A percentile compares a stretch with the other conserved stretches of the same genome.
These are phyloP conservation scores for Haplosporangium sp. DNA, from an alignment of 371 early-diverging fungal species.

Conservation along the genomic window DNA sequence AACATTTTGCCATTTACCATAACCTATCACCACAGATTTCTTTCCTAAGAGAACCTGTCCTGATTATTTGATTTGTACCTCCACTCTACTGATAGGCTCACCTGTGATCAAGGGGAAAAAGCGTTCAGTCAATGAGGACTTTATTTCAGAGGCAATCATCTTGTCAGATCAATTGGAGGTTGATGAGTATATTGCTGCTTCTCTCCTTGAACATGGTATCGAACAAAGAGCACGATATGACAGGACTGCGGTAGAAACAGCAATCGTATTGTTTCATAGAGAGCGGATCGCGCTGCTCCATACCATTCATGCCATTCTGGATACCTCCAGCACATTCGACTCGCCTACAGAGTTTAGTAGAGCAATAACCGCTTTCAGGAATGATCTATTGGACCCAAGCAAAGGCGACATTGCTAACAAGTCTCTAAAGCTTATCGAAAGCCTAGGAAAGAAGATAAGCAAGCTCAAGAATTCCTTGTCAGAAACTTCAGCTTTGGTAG, in stretches of 20 bases:
- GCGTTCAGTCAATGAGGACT: constrained; percentile 73
- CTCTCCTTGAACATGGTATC: constrained; percentile 75
- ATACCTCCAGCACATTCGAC: constrained; percentile 61
- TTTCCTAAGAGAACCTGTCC: neutral
- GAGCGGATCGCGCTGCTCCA: constrained; percentile 77
- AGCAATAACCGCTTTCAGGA: constrained; percentile 56
- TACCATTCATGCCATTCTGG: constrained; percentile 72
- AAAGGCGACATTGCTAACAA: constrained; percentile 55
- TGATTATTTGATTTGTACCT: neutral
- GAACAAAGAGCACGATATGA: constrained; percentile 63
- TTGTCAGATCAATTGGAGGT: constrained; percentile 85
- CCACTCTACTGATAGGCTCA: constrained; percentile 19
- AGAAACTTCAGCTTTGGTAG: constrained; percentile 47
- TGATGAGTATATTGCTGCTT: constrained; percentile 82
- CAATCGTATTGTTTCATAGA: constrained; percentile 75
- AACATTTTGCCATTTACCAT: neutral
- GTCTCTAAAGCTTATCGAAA: constrained; percentile 61
- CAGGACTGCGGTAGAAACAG: constrained; percentile 73
- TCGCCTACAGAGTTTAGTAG: constrained; percentile 63
- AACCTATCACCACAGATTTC: neutral
- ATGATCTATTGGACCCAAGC: constrained; percentile 40
- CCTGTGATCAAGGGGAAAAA: constrained; percentile 46
- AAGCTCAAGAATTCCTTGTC: constrained; percentile 53
- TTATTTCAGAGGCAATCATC: constrained; percentile 71
- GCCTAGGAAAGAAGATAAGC: constrained; percentile 56